Percentiles rank a stretch among this genome's conserved stretches.
Conservation (phyloP, 768 basidiomycete species). For the Phallus indusiatus region DNA sequence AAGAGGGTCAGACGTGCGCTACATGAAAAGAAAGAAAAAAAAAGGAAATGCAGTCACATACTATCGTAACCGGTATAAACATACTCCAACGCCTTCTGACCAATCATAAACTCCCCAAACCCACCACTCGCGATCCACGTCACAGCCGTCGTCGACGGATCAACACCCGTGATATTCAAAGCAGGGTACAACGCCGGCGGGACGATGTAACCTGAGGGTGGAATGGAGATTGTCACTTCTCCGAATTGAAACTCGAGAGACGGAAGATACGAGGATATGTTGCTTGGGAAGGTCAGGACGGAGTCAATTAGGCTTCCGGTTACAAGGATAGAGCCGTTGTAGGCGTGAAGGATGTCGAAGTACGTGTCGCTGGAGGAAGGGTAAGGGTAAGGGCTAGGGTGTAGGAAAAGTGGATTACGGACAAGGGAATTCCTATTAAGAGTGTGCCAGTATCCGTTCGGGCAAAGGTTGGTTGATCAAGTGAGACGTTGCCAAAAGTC, state of each 20-base stretch:
- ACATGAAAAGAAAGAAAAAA: not conserved
- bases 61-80: conserved; percentile 5
- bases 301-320: not conserved
- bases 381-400: not conserved
- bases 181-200: not conserved
- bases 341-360: not conserved
- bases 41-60: not conserved
- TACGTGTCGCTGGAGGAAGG: not conserved
- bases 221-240: not conserved
- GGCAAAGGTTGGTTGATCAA: not conserved
- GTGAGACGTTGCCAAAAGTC: conserved; percentile 1
- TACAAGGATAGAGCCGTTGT: not conserved
- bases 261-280: not conserved
- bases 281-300: conserved; percentile 3
- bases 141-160: not conserved
- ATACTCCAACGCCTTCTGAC: conserved; percentile 6
- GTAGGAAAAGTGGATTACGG: not conserved
- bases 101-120: not conserved
- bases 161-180: conserved; percentile 1
- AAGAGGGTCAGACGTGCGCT: not conserved
- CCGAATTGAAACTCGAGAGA: not conserved
- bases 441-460: conserved; percentile 4
- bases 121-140: conserved; percentile 3
- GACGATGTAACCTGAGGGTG: conserved; percentile 1
- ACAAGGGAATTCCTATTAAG: not conserved